Conservation (phyloP, 306 rosid species). For the Hippophae gyantsensis region DNA sequence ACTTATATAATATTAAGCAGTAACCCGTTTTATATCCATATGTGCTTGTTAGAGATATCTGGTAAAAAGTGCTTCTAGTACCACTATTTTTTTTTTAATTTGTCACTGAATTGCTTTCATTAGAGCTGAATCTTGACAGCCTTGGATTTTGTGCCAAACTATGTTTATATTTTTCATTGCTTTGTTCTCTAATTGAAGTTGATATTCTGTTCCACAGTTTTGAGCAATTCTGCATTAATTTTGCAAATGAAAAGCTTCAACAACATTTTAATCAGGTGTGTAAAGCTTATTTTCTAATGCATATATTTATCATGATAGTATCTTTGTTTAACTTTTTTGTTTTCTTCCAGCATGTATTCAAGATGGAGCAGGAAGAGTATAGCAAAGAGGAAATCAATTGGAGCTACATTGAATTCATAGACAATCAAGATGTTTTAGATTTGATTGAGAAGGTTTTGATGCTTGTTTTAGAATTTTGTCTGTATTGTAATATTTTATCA, state of each 20-base stretch:
- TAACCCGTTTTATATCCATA: too few species aligned
- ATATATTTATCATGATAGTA: background rate
- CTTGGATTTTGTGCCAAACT: too few species aligned
- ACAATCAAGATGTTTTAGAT: conserved; percentile 95
- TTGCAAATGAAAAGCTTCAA: conserved; percentile 98
- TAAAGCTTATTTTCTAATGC: background rate
- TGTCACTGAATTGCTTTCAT: too few species aligned
- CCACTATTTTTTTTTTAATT: too few species aligned
- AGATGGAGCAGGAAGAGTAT: conserved; percentile 99
- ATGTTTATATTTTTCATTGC: background rate
- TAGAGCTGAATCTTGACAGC: too few species aligned
- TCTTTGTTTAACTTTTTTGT: conserved; percentile 5
- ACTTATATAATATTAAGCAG: too few species aligned
- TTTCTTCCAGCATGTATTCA: conserved; percentile 83
- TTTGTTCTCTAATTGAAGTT: conserved; percentile 11
- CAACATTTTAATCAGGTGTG: conserved; percentile 97
- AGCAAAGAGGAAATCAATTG: conserved; percentile 90
- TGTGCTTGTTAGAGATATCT: too few species aligned
- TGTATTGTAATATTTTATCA: background rate
- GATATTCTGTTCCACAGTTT: conserved; percentile 46
- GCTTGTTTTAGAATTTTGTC: background rate
- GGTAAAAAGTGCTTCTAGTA: too few species aligned
- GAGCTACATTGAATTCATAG: conserved; percentile 98
- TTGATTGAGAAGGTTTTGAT: conserved; percentile 85
- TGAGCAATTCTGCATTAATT: conserved; percentile 98